Evolutionary conservation across 805 yeast genomes (phyloP).

Genomic region (Scheffersomyces amazonensis): DNA sequence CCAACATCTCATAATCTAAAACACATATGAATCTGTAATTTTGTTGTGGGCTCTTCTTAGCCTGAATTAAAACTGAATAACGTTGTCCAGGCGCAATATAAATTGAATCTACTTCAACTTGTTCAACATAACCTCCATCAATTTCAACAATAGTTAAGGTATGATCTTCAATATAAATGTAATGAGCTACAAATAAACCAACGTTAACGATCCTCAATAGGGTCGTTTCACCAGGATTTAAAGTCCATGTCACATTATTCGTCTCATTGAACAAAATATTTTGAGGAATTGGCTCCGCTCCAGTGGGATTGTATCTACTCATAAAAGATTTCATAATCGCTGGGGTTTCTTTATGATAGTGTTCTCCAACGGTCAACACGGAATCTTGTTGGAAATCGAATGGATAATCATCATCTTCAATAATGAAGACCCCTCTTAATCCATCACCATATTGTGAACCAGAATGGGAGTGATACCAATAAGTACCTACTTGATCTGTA

Average conservation of each 20-base stretch:
- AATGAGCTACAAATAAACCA: conserved; percentile 92
- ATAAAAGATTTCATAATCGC: conserved; percentile 57
- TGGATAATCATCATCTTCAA: conserved; percentile 41
- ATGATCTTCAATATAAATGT: conserved; percentile 86
- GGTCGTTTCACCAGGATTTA: conserved; percentile 84
- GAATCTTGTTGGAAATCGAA: conserved; percentile 82
- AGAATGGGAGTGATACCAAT: conserved; percentile 79
- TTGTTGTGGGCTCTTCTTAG: conserved; percentile 52
- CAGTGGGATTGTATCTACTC: conserved; percentile 84
- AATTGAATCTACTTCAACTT: conserved; percentile 62
- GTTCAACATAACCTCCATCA: conserved; percentile 86
- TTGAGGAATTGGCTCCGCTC: conserved; percentile 97
- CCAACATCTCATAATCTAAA: conserved; percentile 83
- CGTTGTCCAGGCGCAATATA: conserved; percentile 93
- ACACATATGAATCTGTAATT: conserved; percentile 83
- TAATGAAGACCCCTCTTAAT: conserved; percentile 62
- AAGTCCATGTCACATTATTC: conserved; percentile 69
- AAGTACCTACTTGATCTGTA: conserved; percentile 32
- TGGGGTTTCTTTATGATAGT: conserved; percentile 73
- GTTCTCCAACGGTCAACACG: conserved; percentile 68
- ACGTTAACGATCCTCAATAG: conserved; percentile 74
- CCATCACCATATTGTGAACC: conserved; percentile 82
- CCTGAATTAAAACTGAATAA: conserved; percentile 72
- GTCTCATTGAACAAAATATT: conserved; percentile 79
- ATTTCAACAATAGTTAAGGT: conserved; percentile 82